Evolutionary conservation across 805 yeast genomes (phyloP).

Genomic region (Yamadazyma olivae): DNA sequence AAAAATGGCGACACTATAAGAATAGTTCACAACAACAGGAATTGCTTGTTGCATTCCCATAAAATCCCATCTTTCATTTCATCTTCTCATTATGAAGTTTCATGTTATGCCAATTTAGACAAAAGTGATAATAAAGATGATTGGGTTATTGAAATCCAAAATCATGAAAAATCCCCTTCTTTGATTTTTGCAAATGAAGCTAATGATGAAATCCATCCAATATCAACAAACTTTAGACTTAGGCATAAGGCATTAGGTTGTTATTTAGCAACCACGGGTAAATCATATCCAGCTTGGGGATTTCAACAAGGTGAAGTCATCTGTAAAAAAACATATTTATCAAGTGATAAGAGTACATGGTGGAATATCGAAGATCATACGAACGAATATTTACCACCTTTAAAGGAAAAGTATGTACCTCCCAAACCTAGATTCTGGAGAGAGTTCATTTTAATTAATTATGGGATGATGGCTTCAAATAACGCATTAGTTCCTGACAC

Average conservation of each 20-base stretch:
- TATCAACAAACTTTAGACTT: conserved; percentile 70
- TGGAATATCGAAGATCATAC: conserved; percentile 78
- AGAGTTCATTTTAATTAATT: conserved; percentile 70
- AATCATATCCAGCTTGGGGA: conserved; percentile 76
- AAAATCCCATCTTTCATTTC: conserved; percentile 71
- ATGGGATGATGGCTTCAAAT: conserved; percentile 87
- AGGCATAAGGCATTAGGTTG: conserved; percentile 64
- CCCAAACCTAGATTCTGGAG: conserved; percentile 56
- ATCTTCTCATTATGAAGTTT: conserved; percentile 70
- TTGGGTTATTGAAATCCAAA: conserved; percentile 84
- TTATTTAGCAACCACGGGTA: conserved; percentile 73
- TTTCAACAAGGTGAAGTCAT: conserved; percentile 79
- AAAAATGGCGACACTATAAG: conserved; percentile 67
- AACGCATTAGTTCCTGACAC: conserved; percentile 77
- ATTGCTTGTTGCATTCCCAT: conserved; percentile 82
- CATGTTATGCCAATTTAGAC: conserved; percentile 75
- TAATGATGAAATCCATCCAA: conserved; percentile 58
- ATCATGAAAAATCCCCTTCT: conserved; percentile 47
- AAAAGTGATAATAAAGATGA: conserved; percentile 81
- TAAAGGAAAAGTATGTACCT: conserved; percentile 28
- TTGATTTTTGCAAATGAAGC: conserved; percentile 47
- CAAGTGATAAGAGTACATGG: conserved; percentile 64
- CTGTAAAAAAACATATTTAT: conserved; percentile 53
- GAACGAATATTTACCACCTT: conserved; percentile 43
- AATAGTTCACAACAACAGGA: conserved; percentile 66